Conservation (phyloP, 306 rosid species). For the Cercis canadensis region DNA sequence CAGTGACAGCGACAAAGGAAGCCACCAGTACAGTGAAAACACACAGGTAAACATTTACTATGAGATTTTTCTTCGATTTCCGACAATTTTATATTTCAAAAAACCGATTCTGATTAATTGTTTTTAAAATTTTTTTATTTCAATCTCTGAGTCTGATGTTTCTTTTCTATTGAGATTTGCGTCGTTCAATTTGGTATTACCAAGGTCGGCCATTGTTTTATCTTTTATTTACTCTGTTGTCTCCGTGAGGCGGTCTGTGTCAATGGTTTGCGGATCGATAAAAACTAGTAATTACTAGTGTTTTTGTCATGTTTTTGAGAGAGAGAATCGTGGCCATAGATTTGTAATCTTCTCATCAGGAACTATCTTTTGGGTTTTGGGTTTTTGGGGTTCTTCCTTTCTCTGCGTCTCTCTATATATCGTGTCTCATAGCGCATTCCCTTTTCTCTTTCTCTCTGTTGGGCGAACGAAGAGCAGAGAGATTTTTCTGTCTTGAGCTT, state of each 20-base stretch:
- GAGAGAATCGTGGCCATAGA: conserved; percentile 55
- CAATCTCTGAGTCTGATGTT: conserved; percentile 13
- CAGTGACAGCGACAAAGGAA: conserved; percentile 7
- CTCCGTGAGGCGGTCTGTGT: conserved; percentile 9
- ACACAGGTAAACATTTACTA: background rate
- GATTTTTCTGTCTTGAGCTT: background rate
- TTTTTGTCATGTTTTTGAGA: conserved; percentile 13
- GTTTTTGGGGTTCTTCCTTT: too few species aligned
- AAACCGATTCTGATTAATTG: background rate
- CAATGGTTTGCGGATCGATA: conserved; percentile 40
- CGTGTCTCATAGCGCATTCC: background rate
- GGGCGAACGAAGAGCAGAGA: background rate
- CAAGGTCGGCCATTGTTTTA: conserved; percentile 30
- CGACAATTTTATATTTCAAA: background rate
- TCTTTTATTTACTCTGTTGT: background rate
- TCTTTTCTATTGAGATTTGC: conserved; percentile 62
- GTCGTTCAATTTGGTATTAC: conserved; percentile 35
- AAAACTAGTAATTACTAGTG: conserved; percentile 8
- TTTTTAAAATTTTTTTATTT: background rate
- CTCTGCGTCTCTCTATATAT: conserved; percentile 1
- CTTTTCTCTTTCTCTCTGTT: background rate
- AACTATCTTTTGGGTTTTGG: background rate
- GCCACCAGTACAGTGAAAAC: conserved; percentile 33
- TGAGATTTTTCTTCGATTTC: background rate
- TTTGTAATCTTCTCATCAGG: conserved; percentile 45